Evolutionary conservation across 768 basidiomycete genomes (phyloP), one percentile per base, ranked within the genome.

Genomic region (Thelephora aurantiotincta): DNA sequence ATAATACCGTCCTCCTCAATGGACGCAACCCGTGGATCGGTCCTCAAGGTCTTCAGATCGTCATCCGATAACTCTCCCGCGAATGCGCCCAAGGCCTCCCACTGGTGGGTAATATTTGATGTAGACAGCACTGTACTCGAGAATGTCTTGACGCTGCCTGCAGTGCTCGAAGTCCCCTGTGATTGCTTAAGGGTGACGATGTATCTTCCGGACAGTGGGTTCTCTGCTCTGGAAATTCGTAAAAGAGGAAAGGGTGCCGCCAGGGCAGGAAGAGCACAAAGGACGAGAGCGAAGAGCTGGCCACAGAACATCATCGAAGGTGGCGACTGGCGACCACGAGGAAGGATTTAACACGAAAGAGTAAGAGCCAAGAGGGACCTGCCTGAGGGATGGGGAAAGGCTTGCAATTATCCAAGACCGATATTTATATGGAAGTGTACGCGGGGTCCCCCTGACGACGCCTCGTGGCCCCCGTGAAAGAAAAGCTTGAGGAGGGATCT

Each of bases 1-100:
- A 55, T 33, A 20, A 53, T 51, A 2, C 55, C 56, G 30, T 57
- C 58, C 43, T 57, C 54, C 12, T 35, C 43, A 48, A 59, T 54
- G 33, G 45, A 52, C 50, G 53, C 54, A 12, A 59, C 54, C 19
- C 55, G 51, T 19, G 51, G 42, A 26, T 34, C 49, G 12, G 50
- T 48, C 14, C 51, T 52, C 20, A 59, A 51, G 14, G 49, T 48
- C 37, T 54, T 49, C 33, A 59, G 35, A 4, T 47, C 50, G 14
- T 52, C 49, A 1, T n/a, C 37, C 14, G 26, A 22, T 23, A 59
- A 52, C 11, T 43, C 47, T 14, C 56, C 56, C 55, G 20, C 11
- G 22, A 6, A 0, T 18, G n/a, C 14, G 16, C 3, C 18, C 16
- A 9, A 7, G 14, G 38, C 6, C 38, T 41, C 22, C 38, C 18